Evolutionary conservation across 106 monocot species (phyloP).

Genomic region (Dendrobium chrysotoxum): DNA sequence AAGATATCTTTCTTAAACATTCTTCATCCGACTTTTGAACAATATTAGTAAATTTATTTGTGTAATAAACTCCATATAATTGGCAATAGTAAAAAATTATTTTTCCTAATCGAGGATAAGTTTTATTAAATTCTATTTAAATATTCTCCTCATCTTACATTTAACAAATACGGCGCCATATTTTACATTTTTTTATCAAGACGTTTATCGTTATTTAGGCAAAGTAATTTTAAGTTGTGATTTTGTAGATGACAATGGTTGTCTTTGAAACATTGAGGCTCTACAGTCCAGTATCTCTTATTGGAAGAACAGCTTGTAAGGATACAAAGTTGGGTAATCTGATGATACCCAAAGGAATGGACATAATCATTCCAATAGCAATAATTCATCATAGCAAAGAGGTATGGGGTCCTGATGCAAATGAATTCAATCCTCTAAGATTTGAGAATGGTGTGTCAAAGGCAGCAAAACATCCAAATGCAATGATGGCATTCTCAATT

Average conservation of each 20-base stretch:
- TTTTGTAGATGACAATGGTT: slow-evolving; percentile 31
- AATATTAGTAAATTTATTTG: background rate
- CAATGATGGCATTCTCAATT: slow-evolving; percentile 44
- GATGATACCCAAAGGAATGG: slow-evolving; percentile 24
- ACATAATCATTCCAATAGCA: slow-evolving; percentile 22
- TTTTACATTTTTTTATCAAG: too few relatives aligned
- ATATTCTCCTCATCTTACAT: too few relatives aligned
- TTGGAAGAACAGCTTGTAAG: slow-evolving; percentile 13
- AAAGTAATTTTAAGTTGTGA: background rate
- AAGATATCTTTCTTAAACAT: background rate
- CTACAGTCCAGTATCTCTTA: slow-evolving; percentile 26
- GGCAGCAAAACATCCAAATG: slow-evolving; percentile 44
- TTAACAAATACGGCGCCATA: too few relatives aligned
- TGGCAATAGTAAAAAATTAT: too few relatives aligned
- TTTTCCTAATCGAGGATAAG: too few relatives aligned
- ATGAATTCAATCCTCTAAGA: slow-evolving; percentile 47
- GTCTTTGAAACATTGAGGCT: too few relatives aligned
- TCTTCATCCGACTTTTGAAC: background rate
- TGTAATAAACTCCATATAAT: too few relatives aligned
- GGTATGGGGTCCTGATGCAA: slow-evolving; percentile 42
- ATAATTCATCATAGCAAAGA: slow-evolving; percentile 38
- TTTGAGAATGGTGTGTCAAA: slow-evolving; percentile 41
- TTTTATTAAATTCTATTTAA: too few relatives aligned
- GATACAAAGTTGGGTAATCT: slow-evolving; percentile 34
- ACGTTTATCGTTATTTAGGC: too few relatives aligned